These are phyloP conservation scores for Cordyceps cicadae DNA, from an alignment of 2,329 filamentous ascomycete genomes.

Conservation along the genomic window DNA sequence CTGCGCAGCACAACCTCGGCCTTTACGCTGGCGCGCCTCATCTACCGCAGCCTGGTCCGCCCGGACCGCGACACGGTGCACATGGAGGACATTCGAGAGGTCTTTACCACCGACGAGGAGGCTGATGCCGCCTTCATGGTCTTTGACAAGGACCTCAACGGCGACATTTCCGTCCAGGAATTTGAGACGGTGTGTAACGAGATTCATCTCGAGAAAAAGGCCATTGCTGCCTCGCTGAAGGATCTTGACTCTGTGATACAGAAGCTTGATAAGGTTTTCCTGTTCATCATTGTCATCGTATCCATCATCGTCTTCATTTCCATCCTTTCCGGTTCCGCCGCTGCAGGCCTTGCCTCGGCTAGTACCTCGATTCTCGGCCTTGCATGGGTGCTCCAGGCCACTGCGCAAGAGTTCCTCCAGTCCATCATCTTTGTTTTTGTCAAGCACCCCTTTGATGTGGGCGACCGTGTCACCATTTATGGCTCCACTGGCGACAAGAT, in stretches of 20 bases:
- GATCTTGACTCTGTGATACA: slow-evolving; percentile 89
- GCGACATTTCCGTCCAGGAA: slow-evolving; percentile 92
- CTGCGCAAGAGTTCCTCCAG: slow-evolving; percentile 89
- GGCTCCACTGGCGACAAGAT: slow-evolving; percentile 75
- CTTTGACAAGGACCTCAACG: slow-evolving; percentile 95
- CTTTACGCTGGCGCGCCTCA: slow-evolving; percentile 75
- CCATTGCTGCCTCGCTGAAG: slow-evolving; percentile 88
- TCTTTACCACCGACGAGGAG: slow-evolving; percentile 76
- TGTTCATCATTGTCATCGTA: slow-evolving; percentile 77
- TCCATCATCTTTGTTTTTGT: slow-evolving; percentile 93
- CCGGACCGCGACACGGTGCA: slow-evolving; percentile 68
- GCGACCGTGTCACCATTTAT: slow-evolving; percentile 85
- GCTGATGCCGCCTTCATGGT: slow-evolving; percentile 82
- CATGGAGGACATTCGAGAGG: slow-evolving; percentile 67
- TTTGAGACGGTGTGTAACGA: slow-evolving; percentile 89
- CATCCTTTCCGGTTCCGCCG: slow-evolving; percentile 82
- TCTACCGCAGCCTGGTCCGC: slow-evolving; percentile 79
- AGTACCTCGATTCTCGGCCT: slow-evolving; percentile 82
- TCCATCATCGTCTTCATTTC: slow-evolving; percentile 80
- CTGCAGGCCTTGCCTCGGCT: slow-evolving; percentile 80
- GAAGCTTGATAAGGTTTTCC: slow-evolving; percentile 81
- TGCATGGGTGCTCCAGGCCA: slow-evolving; percentile 87
- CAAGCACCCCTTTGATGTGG: slow-evolving; percentile 95
- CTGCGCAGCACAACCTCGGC: slow-evolving; percentile 64
- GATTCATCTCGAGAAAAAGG: slow-evolving; percentile 88